Conservation (phyloP, 2,329 filamentous ascomycete genomes). For the Phyllosticta citriasiana region DNA sequence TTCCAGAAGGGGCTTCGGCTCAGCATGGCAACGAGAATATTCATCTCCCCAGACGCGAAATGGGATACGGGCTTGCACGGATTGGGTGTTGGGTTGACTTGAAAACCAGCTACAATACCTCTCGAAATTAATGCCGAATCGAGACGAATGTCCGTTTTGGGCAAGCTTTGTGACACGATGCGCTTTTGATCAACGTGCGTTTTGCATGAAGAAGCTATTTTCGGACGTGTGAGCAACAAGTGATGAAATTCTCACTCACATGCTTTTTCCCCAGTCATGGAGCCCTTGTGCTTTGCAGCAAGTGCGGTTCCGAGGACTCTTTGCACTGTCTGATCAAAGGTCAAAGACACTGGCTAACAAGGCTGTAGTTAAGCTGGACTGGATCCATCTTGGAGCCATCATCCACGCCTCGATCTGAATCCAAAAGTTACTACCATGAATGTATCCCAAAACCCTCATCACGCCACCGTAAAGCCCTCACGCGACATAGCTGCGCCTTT, state of each 20-base stretch:
- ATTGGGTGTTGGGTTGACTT: background rate
- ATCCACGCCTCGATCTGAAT: background rate
- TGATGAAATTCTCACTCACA: background rate
- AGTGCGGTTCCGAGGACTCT: background rate
- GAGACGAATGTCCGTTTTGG: background rate
- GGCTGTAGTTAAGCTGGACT: background rate
- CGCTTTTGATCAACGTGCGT: background rate
- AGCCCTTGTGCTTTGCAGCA: background rate
- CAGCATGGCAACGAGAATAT: background rate
- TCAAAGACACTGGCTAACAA: background rate
- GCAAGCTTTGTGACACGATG: background rate
- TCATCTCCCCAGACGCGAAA: background rate
- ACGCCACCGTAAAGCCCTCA: background rate
- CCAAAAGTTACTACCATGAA: background rate
- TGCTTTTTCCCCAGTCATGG: background rate
- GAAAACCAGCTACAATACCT: background rate
- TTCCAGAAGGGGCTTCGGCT: background rate
- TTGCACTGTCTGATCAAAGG: background rate
- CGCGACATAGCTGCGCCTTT: background rate
- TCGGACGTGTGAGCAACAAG: background rate
- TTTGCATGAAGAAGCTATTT: background rate
- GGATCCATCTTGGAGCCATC: background rate
- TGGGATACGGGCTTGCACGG: background rate
- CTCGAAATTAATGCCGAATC: background rate
- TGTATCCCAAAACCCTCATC: background rate